Base-by-base conservation (phyloP, 495 filamentous ascomycete genomes). In the Talaromyces stipitatus region DNA sequence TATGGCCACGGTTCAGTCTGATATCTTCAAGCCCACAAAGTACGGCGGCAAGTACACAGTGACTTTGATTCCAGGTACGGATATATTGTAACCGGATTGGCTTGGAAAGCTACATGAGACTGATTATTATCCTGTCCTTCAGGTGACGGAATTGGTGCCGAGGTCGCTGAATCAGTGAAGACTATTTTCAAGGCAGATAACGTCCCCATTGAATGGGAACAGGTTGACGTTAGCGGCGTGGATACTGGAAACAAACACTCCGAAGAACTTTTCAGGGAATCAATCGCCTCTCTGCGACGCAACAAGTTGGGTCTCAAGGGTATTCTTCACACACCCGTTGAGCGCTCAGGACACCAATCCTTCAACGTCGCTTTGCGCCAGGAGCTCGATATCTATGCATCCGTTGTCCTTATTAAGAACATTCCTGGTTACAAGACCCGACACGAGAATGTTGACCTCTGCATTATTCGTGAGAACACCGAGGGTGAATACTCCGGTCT, bases 381-480 rank as follows among this genome's bases (percentile, higher is more conserved):
- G 78, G 94, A 97, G 73, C 89, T 98, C 66, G 94, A 98, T 75
- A 98, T 98, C 76, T 98, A 97, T 72, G 94, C 94, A 67, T 97
- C 92, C 46, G 92, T 98, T 69, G 90, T 91, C 60, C 82, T 97
- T 54, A 89, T 98, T 81, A 97, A 97, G 84, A 98, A 97, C 79
- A 97, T 98, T 69, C 94, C 94, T 58, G 94, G 94, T 58, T 97
- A 97, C 78, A 72, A 95, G 74, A 97, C 95, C 52, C 91, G 94
- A 67, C 94, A 98, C 80, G 86, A 95, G 66, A 83, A 92, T 70
- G 88, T 98, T 71, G 95, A 98, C 70, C 83, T 98, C 56, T 95
- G 91, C 84, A 96, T 98, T 72, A 96, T 98, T 73, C 94, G 94
- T 74, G 94, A 98, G 80, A 98, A 98, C 79, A 98, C 94, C 69